phyloP scores from a whole-genome alignment of 148 eudicot genomes.

The Cornus florida region DNA sequence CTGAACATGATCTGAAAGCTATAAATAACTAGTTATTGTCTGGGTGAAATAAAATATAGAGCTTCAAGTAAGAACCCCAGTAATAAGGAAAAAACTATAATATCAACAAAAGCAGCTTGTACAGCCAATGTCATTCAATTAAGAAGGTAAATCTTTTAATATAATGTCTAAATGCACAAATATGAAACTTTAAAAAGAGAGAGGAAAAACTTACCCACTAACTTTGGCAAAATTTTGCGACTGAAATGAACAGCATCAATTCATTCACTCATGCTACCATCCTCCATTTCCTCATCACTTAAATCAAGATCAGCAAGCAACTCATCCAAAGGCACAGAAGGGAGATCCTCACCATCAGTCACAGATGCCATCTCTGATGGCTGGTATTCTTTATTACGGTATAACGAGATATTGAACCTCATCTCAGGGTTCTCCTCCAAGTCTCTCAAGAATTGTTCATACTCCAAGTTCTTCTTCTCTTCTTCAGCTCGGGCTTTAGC shows the following conservation, averaged over 20 bases:
- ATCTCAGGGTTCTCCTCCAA: slow-evolving; percentile 77
- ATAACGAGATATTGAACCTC: slow-evolving; percentile 61
- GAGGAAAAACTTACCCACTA: neutral
- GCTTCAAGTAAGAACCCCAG: too few relatives aligned
- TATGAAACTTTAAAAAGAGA: neutral
- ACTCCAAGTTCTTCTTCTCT: slow-evolving; percentile 56
- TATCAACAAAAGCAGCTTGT: too few relatives aligned
- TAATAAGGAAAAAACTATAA: too few relatives aligned
- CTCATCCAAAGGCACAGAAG: slow-evolving; percentile 65
- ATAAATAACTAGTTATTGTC: too few relatives aligned
- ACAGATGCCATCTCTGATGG: slow-evolving; percentile 51
- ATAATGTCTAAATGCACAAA: neutral
- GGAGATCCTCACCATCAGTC: slow-evolving; percentile 64
- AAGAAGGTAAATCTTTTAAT: too few relatives aligned
- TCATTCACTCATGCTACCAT: slow-evolving; percentile 51
- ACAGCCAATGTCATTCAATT: too few relatives aligned
- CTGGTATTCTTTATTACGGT: slow-evolving; percentile 59
- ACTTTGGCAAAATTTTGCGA: neutral
- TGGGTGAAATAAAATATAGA: too few relatives aligned
- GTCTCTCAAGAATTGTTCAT: slow-evolving; percentile 65
- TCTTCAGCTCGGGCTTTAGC: slow-evolving; percentile 38
- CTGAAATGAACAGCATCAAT: neutral
- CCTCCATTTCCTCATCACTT: slow-evolving; percentile 41
- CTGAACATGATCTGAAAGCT: too few relatives aligned
- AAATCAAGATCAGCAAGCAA: slow-evolving; percentile 64